Base-by-base conservation (phyloP, 2,329 filamentous ascomycete genomes). In the Hymenoscyphus fraxineus region DNA sequence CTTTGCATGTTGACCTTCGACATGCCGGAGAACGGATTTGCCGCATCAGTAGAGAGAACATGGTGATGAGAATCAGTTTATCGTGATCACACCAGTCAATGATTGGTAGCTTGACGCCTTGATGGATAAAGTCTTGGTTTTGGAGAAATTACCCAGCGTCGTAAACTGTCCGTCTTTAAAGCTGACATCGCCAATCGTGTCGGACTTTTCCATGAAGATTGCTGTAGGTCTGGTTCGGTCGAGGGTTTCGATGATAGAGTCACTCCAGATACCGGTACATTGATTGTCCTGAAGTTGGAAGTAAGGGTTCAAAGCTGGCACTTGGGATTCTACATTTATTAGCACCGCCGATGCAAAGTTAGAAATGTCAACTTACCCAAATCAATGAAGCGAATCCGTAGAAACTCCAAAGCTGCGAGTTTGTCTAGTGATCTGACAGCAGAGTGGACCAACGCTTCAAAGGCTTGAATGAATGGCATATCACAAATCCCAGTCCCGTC, bases 361-460 rank as follows among this genome's bases (percentile, higher is more conserved):
- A 13, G 32, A 19, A 57, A 19, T 22, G 10, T 13, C 13, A 27
- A 62, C 58, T 80, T 69, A 80, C 88, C 86, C 82, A 92, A 80
- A 75, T 92, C 89, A 61, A 92, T 87, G 71, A 90, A 92, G 62
- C 89, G 86, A 71, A 92, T 91, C 64, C 89, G 82, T 67, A 93
- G 75, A 74, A 86, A 85, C 56, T 86, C 78, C 39, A 93, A 76
- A n/a, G 80, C 78, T 61, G 82, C 81, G 58, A 91, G 81, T 38
- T 79, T 81, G 15, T 82, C 81, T 57, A 92, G 76, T 2, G 87
- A 82, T 58, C 82, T 81, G 39, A 91, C 84, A 0, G 84, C 87
- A 1, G 85, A 81, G 2, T 90, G 68, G 2, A 92, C 87, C 12
- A 92, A 78, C 64, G 82, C 81, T 76, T 92, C 89, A 70, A 92